Conservation (phyloP, 2,329 filamentous ascomycete genomes). For the Huntiella omanensis region DNA sequence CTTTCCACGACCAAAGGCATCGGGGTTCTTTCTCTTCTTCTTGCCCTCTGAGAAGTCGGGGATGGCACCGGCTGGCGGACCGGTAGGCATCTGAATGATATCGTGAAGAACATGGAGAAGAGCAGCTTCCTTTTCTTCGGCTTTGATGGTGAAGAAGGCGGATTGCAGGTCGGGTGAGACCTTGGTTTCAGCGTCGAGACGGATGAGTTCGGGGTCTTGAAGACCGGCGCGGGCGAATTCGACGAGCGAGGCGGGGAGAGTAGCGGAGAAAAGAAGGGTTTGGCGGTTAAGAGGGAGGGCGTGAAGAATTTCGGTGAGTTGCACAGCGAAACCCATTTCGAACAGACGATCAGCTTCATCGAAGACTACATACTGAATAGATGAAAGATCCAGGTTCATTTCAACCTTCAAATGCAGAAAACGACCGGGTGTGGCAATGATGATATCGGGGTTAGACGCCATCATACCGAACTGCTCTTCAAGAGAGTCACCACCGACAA, state of each 20-base stretch:
- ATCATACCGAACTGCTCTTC: slow-evolving; percentile 91
- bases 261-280: slow-evolving; percentile 88
- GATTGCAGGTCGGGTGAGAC: slow-evolving; percentile 91
- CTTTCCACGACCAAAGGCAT: slow-evolving; percentile 40
- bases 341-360: slow-evolving; percentile 94
- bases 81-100: slow-evolving; percentile 77
- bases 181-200: slow-evolving; percentile 86
- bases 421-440: slow-evolving; percentile 90
- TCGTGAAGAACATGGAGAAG: slow-evolving; percentile 77
- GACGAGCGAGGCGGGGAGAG: slow-evolving; percentile 78
- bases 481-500: slow-evolving; percentile 87
- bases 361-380: slow-evolving; percentile 85
- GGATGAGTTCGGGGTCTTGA: slow-evolving; percentile 77
- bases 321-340: slow-evolving; percentile 94
- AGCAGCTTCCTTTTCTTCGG: slow-evolving; percentile 82
- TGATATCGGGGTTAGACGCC: slow-evolving; percentile 87
- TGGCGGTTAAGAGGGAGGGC: slow-evolving; percentile 70
- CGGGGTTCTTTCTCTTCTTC: slow-evolving; percentile 52
- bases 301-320: slow-evolving; percentile 82
- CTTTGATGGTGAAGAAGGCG: slow-evolving; percentile 86
- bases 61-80: slow-evolving; percentile 32
- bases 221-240: slow-evolving; percentile 89
- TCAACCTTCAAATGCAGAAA: slow-evolving; percentile 95
- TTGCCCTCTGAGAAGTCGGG: slow-evolving; percentile 31
- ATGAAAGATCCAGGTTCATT: slow-evolving; percentile 81